Conservation (phyloP, 2,329 filamentous ascomycete species). For the Fusarium praegraminearum region DNA sequence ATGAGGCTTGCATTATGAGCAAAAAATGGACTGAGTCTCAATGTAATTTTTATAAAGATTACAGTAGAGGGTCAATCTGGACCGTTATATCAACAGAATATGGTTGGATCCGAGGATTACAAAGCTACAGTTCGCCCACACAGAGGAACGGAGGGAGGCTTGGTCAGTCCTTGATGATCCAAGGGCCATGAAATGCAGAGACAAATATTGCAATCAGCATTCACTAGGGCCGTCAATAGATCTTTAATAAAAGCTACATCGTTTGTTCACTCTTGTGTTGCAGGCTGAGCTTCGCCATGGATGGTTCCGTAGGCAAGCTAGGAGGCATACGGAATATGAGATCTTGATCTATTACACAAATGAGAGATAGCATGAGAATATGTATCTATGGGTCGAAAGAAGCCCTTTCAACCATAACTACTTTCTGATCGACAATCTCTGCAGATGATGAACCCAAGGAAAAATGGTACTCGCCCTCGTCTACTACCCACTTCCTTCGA, state of each 20-base stretch:
- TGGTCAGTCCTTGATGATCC: background rate
- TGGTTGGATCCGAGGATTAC: background rate
- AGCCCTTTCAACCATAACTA: background rate
- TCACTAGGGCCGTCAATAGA: background rate
- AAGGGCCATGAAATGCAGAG: background rate
- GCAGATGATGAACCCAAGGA: constrained; percentile 45
- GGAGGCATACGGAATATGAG: background rate
- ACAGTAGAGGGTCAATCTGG: background rate
- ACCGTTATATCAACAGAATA: background rate
- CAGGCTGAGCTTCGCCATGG: too few relatives aligned
- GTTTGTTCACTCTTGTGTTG: too few relatives aligned
- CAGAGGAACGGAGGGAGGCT: background rate
- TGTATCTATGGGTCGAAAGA: constrained; percentile 10
- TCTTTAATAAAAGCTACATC: too few relatives aligned
- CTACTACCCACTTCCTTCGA: constrained; percentile 46
- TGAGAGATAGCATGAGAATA: background rate
- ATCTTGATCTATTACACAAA: background rate
- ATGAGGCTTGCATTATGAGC: constrained; percentile 23
- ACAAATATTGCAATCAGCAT: background rate
- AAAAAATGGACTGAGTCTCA: background rate
- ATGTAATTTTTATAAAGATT: background rate
- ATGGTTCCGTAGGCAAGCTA: background rate
- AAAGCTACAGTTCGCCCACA: background rate
- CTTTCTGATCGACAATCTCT: constrained; percentile 19
- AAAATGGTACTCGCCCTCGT: constrained; percentile 46